Evolutionary conservation across 2,329 filamentous ascomycete species (phyloP).

Genomic region (Tolypocladium nubicola): DNA sequence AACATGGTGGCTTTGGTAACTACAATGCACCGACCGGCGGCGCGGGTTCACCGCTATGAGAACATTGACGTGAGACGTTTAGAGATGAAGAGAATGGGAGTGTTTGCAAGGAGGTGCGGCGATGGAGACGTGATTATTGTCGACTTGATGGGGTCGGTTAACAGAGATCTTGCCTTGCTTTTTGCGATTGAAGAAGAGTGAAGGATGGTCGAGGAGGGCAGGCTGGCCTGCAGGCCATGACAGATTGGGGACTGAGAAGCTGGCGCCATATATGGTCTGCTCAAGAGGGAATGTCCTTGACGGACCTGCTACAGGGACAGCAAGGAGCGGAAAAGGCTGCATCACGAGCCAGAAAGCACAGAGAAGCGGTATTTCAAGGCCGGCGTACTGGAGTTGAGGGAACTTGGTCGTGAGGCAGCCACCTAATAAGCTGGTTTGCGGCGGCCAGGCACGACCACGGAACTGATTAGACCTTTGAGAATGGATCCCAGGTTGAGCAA

Average conservation of each 20-base stretch:
- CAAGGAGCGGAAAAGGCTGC: not conserved
- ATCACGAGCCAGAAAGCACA: not conserved
- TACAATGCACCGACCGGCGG: conserved; percentile 29
- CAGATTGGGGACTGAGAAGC: not conserved
- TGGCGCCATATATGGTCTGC: no score
- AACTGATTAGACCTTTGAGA: not conserved
- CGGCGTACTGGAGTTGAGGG: not conserved
- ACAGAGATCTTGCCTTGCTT: not conserved
- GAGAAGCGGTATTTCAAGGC: not conserved
- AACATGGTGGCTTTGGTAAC: conserved; percentile 49
- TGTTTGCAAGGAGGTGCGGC: not conserved
- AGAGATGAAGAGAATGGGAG: no score
- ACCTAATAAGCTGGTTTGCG: not conserved
- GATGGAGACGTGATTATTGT: not conserved
- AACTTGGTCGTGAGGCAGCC: not conserved
- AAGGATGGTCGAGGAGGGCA: not conserved
- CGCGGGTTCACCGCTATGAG: conserved; percentile 20
- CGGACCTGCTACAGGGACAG: not conserved
- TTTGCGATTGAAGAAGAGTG: not conserved
- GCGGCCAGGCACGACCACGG: not conserved
- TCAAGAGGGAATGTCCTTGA: no score
- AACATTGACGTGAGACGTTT: not conserved
- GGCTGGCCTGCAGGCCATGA: not conserved
- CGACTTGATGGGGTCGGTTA: not conserved
- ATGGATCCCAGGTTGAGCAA: not conserved